These are phyloP conservation scores for Coemansia sp. DNA, from an alignment of 192 early-diverging fungal genomes.

Conservation along the genomic window DNA sequence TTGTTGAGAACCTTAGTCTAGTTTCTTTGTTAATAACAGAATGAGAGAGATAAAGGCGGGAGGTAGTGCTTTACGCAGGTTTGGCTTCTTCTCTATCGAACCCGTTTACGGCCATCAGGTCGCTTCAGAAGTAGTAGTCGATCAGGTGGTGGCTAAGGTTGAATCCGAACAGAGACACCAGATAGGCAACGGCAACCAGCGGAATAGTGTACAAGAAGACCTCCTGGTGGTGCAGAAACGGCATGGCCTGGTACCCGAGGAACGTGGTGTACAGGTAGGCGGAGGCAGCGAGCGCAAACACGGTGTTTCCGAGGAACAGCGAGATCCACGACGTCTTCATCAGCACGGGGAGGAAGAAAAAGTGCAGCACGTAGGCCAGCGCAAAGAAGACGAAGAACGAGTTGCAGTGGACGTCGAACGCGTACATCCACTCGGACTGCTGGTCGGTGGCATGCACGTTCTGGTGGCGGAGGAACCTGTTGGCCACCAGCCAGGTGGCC, in stretches of 20 bases:
- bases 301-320: constrained; percentile 80
- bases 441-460: constrained; percentile 80
- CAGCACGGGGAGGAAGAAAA: constrained; percentile 87
- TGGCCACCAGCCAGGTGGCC: constrained; percentile 61
- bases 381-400: constrained; percentile 89
- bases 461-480: constrained; percentile 77
- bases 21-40: too few species aligned
- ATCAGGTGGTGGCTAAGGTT: constrained; percentile 78
- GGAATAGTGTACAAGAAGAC: constrained; percentile 87
- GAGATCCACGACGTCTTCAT: constrained; percentile 77
- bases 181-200: constrained; percentile 61
- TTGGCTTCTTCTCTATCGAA: too few species aligned
- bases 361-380: constrained; percentile 86
- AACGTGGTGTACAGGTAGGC: constrained; percentile 92
- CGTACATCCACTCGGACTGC: constrained; percentile 93
- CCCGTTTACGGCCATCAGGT: background rate
- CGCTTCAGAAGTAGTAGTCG: constrained; percentile 67
- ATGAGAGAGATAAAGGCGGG: too few species aligned
- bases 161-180: constrained; percentile 68
- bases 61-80: too few species aligned
- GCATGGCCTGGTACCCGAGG: constrained; percentile 92
- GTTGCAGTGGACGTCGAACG: constrained; percentile 97
- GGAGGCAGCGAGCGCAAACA: constrained; percentile 77
- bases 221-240: constrained; percentile 87
- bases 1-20: too few species aligned